Percentiles rank a stretch among this genome's conserved stretches.
Conservation (phyloP, 306 rosid genomes). For the Casuarina glauca region DNA sequence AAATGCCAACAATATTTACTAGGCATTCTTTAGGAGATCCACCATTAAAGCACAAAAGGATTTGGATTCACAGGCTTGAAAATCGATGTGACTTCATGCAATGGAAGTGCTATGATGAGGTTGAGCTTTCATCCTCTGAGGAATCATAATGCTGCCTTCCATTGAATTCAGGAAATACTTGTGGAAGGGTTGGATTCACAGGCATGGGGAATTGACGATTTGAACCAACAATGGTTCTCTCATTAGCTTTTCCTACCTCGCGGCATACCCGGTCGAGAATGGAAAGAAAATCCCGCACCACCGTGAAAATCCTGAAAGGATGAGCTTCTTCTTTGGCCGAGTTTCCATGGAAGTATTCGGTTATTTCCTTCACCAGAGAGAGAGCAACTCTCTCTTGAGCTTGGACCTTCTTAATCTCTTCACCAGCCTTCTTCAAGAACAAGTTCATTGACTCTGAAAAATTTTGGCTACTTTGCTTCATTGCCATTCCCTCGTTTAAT, state of each 20-base stretch:
- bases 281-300: constrained; percentile 79
- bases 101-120: constrained; percentile 29
- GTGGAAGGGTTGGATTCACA: constrained; percentile 32
- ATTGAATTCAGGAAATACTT: constrained; percentile 49
- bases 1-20: neutral
- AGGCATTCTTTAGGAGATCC: neutral
- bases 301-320: constrained; percentile 69
- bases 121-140: constrained; percentile 46
- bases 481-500: constrained; percentile 51
- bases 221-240: constrained; percentile 69
- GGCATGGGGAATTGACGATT: constrained; percentile 45
- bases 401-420: constrained; percentile 60
- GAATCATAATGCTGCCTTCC: constrained; percentile 49
- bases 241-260: constrained; percentile 75
- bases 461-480: constrained; percentile 49
- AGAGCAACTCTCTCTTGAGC: constrained; percentile 56
- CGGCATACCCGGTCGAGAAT: constrained; percentile 80
- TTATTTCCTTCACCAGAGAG: constrained; percentile 70
- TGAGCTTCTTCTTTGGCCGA: constrained; percentile 90
- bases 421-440: constrained; percentile 65
- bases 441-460: constrained; percentile 62
- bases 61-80: constrained; percentile 38
- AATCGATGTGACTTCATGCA: constrained; percentile 34
- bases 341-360: constrained; percentile 84
- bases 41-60: neutral